Percentiles rank a stretch among this genome's conserved stretches.
phyloP scores from a whole-genome alignment of 2,329 filamentous ascomycete species.

The Penicillium polonicum region DNA sequence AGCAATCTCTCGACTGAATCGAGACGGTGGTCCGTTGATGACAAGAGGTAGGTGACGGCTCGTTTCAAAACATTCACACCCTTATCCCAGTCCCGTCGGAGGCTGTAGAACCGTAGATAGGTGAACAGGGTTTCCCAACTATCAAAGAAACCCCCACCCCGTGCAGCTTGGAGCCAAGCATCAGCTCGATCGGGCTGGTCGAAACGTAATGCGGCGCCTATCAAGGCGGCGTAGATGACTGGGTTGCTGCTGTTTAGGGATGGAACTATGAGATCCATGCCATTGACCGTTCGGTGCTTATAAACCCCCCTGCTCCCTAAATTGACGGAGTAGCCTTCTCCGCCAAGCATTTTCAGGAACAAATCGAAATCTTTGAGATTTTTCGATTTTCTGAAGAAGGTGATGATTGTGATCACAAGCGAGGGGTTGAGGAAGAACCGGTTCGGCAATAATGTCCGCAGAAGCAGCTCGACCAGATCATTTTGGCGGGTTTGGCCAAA shows the following conservation, averaged over 20 bases:
- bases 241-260: constrained; percentile 35
- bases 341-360: constrained; percentile 40
- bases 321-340: constrained; percentile 37
- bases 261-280: constrained; percentile 38
- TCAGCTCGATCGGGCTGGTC: constrained; percentile 43
- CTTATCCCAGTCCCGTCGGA: constrained; percentile 38
- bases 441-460: constrained; percentile 40
- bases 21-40: constrained; percentile 32
- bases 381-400: constrained; percentile 41
- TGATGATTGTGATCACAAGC: constrained; percentile 38
- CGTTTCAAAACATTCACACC: constrained; percentile 35
- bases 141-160: constrained; percentile 39
- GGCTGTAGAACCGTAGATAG: constrained; percentile 41
- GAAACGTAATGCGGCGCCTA: constrained; percentile 40
- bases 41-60: constrained; percentile 37
- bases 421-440: constrained; percentile 37
- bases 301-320: constrained; percentile 30
- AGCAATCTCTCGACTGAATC: constrained; percentile 36
- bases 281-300: constrained; percentile 33
- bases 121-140: constrained; percentile 37
- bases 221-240: constrained; percentile 37
- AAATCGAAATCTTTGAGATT: constrained; percentile 43
- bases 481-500: constrained; percentile 42
- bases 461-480: constrained; percentile 40
- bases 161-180: constrained; percentile 40